Evolutionary conservation across 2,329 filamentous ascomycete species (phyloP), one percentile per base, ranked within the genome.

Genomic region (Xylariales sp.): DNA sequence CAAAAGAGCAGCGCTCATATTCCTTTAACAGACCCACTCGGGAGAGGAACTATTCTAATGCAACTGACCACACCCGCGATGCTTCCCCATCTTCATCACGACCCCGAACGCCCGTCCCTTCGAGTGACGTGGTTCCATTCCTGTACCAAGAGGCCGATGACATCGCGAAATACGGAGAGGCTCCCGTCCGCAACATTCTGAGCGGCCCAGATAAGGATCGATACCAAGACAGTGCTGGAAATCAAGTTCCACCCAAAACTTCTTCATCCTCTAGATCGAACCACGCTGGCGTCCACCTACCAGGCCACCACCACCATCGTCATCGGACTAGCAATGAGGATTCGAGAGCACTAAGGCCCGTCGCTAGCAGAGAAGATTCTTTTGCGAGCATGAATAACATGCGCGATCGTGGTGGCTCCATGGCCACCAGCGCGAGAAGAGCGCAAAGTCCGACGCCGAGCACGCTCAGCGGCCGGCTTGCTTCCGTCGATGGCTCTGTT

Each of bases 81-180:
- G 74, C 73, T 31, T 94, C 90, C 37, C 88, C 88, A 28, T 76
- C 78, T 37, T 80, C 78, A 21, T 89, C 85, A 19, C 76, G 88
- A 49, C 88, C 90, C 33, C 77, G 85, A 51, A 95, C 88, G n/a
- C 89, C 90, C 11, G 31, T 89, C 36, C 87, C 87, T 29, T 88
- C 87, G 11, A 93, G 88, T 54, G 91, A 97, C 63, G 89, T 98
- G 41, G 93, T 95, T 27, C 93, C 93, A n/a, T 98, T 95, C 74
- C 75, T 95, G 45, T 97, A 93, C 58, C 93, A 97, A 63, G 88
- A 93, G 57, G 76, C 76, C 48, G 78, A 87, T 67, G 85, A 90
- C 56, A 86, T 89, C 53, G 78, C 78, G 31, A 78, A 81, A 47
- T 87, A 83, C 64, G 86, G 85, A 43, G 85, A 89, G 61, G 85